Evolutionary conservation across 176 grass and related monocot genomes (phyloP), one percentile per base, ranked within the genome.

Genomic region (Cymbopogon citratus): DNA sequence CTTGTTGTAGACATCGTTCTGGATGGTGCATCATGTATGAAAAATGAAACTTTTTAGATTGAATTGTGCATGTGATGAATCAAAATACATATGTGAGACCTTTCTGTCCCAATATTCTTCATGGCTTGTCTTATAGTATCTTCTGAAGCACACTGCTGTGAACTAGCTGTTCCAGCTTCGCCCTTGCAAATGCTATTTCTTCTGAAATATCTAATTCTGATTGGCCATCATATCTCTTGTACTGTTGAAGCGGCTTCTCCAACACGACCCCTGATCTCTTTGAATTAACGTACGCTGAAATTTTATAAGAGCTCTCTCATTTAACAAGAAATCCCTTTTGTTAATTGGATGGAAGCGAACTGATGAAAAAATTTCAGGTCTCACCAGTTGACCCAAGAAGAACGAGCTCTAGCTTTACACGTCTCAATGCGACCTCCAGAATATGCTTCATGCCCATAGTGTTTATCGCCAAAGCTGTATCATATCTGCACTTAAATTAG

Each of bases 181-280:
- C 35, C 40, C 74, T 21, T 64, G 33, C 66, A 76, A 84, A 23
- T 43, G 66, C 38, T 14, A 79, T 39, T 68, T 84, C 80, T 74
- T 76, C 80, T 79, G 76, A 76, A 45, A 88, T 84, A 60, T 88
- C 74, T 52, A 79, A 62, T 40, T 66, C 46, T 5, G n/a, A 26
- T 24, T 7, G 31, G 5, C 80, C 59, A 26, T 74, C 63, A 41
- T 57, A 76, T n/a, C 33, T 74, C 43, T 19, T 78, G 27, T 51
- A 31, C 40, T 27, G 49, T 12, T 60, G 36, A 82, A 83, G 74
- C 27, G 66, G 73, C 28, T 72, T 48, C 64, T 87, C 73, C 34
- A 72, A 7, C 36, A 68, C 36, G 35, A 84, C 12, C 56, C 86
- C 75, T 23, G 34, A 14, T 5, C 74, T 26, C 18, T 49, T 54